Conservation (phyloP, 176 grass and related monocot genomes). For the Lolium multiflorum region DNA sequence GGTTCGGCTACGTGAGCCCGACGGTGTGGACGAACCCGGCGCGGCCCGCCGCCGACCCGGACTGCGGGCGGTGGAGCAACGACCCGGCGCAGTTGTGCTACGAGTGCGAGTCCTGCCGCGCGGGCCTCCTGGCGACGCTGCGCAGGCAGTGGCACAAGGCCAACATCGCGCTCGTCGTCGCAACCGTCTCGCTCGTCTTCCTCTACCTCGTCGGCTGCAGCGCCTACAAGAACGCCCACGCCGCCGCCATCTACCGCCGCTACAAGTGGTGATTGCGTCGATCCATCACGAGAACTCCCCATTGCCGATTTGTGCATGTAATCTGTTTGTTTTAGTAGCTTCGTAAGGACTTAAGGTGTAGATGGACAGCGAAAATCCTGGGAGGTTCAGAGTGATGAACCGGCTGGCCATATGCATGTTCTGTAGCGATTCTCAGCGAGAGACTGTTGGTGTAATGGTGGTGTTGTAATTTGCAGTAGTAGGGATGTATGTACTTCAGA, state of each 20-base stretch:
- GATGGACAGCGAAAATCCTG: not conserved
- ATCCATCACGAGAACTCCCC: not conserved
- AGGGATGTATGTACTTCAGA: not conserved
- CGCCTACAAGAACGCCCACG: constrained; percentile 93
- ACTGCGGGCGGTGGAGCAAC: constrained; percentile 86
- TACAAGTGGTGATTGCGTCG: constrained; percentile 58
- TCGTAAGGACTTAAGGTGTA: not conserved
- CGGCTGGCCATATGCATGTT: not conserved
- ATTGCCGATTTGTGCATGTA: not conserved
- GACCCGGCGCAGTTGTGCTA: constrained; percentile 76
- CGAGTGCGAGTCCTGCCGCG: constrained; percentile 83
- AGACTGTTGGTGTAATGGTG: not conserved
- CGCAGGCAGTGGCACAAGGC: constrained; percentile 84
- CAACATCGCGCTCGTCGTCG: constrained; percentile 80
- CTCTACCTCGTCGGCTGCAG: constrained; percentile 93
- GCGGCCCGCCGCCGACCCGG: constrained; percentile 49
- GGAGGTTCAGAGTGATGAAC: not conserved
- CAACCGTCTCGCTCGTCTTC: constrained; percentile 76
- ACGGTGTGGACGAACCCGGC: constrained; percentile 79
- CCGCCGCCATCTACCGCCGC: constrained; percentile 73
- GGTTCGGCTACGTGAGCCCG: constrained; percentile 78
- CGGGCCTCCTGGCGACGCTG: constrained; percentile 74
- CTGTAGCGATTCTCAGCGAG: not conserved
- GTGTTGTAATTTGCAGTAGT: not conserved
- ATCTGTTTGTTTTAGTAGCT: not conserved